Percentiles rank a stretch among this genome's conserved stretches.
These are phyloP conservation scores for Colletotrichum nymphaeae DNA, from an alignment of 2,329 filamentous ascomycete species.

Conservation along the genomic window DNA sequence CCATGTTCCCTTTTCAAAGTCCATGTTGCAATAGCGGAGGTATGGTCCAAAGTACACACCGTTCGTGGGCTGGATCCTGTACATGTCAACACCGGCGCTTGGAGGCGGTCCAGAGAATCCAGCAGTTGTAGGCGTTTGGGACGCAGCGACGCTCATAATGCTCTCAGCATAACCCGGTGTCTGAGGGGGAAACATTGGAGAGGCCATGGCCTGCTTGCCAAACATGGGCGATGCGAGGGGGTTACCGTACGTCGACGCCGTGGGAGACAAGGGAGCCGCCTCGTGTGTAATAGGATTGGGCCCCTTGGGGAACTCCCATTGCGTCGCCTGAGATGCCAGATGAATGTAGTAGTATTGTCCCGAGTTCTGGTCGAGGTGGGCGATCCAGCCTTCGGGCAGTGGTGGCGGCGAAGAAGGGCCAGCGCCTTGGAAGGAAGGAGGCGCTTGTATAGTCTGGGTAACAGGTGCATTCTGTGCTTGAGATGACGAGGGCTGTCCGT, in stretches of 20 bases:
- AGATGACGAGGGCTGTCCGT: constrained; percentile 45
- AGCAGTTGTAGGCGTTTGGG: constrained; percentile 79
- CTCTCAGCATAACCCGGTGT: constrained; percentile 88
- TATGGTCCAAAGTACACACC: constrained; percentile 99
- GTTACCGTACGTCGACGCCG: constrained; percentile 80
- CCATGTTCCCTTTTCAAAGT: constrained; percentile 91
- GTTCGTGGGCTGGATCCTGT: constrained; percentile 92
- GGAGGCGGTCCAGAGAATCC: constrained; percentile 92
- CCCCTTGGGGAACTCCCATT: constrained; percentile 99
- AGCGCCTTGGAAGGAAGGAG: constrained; percentile 54
- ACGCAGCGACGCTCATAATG: constrained; percentile 82
- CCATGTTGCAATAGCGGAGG: constrained; percentile 96
- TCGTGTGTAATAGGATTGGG: constrained; percentile 90
- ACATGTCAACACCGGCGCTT: constrained; percentile 89
- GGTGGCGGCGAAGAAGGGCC: constrained; percentile 89
- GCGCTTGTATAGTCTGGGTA: constrained; percentile 46
- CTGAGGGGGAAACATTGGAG: constrained; percentile 85
- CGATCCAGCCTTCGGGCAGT: constrained; percentile 97
- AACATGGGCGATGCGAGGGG: constrained; percentile 77
- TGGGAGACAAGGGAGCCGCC: constrained; percentile 84
- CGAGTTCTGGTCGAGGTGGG: constrained; percentile 93
- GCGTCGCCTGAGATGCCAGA: constrained; percentile 91
- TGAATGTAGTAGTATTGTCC: constrained; percentile 99
- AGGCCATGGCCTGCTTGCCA: constrained; percentile 76
- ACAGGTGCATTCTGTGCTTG: constrained; percentile 15